A percentile compares a stretch with the other conserved stretches of the same genome.
phyloP scores from a whole-genome alignment of 768 basidiomycete species.

The Paxillus rubicundulus region DNA sequence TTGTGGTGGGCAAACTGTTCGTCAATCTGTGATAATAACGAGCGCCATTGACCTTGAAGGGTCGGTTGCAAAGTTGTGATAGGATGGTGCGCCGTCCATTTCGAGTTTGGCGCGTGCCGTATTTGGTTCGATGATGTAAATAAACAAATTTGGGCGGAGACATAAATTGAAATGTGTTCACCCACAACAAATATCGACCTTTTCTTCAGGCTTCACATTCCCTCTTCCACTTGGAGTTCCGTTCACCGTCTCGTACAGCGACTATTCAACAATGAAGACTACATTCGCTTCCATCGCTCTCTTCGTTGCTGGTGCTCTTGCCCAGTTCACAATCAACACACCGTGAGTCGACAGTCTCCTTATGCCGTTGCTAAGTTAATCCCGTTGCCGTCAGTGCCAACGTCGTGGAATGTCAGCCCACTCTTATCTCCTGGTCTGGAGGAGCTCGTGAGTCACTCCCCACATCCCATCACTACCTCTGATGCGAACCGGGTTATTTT shows the following conservation, averaged over 20 bases:
- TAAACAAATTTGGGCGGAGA: slow-evolving; percentile 29
- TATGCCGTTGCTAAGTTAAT: background rate
- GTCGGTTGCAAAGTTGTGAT: background rate
- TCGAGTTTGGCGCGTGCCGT: slow-evolving; percentile 2
- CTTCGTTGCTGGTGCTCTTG: slow-evolving; percentile 41
- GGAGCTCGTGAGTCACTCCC: slow-evolving; percentile 46
- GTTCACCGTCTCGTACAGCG: slow-evolving; percentile 8
- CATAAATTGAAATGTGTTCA: slow-evolving; percentile 24
- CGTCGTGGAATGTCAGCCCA: slow-evolving; percentile 57
- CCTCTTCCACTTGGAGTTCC: slow-evolving; percentile 21
- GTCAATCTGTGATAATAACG: slow-evolving; percentile 14
- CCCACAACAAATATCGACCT: slow-evolving; percentile 18
- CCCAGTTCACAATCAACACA: slow-evolving; percentile 62
- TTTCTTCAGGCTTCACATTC: slow-evolving; percentile 26
- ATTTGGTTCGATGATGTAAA: slow-evolving; percentile 9
- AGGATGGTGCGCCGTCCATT: no score
- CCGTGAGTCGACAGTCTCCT: slow-evolving; percentile 49
- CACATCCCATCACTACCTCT: background rate
- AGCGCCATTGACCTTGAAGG: background rate
- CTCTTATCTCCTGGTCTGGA: slow-evolving; percentile 51
- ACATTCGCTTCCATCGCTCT: slow-evolving; percentile 38
- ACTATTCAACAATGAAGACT: slow-evolving; percentile 46
- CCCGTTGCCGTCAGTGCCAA: slow-evolving; percentile 35
- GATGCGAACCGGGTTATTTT: background rate
- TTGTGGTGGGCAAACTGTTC: background rate